Evolutionary conservation across 805 yeast species (phyloP).

Genomic region (Candida berthetii): DNA sequence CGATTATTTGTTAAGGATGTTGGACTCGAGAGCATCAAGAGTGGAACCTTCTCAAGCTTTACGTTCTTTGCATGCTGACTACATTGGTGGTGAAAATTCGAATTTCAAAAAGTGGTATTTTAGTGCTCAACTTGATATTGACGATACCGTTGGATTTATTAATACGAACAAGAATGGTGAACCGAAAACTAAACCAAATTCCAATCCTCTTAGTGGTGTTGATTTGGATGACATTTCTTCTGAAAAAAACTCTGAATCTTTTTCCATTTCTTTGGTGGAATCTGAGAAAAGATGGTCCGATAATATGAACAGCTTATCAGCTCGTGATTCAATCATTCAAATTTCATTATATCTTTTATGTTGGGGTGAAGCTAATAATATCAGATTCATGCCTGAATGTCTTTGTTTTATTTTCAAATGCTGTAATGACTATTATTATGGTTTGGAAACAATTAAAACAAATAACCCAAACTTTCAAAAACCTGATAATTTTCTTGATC

Average conservation of each 20-base stretch:
- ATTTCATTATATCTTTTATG: constrained; percentile 63
- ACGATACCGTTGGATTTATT: constrained; percentile 37
- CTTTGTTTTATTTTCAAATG: constrained; percentile 80
- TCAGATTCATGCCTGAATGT: constrained; percentile 87
- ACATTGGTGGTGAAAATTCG: constrained; percentile 64
- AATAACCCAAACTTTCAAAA: constrained; percentile 21
- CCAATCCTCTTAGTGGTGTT: background rate
- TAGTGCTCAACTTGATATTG: constrained; percentile 63
- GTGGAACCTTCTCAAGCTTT: constrained; percentile 52
- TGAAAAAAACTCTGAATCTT: background rate
- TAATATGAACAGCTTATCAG: constrained; percentile 42
- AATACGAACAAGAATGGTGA: constrained; percentile 21
- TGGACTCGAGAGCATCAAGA: constrained; percentile 67
- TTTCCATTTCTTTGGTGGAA: constrained; percentile 25
- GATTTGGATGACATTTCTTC: background rate
- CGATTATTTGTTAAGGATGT: constrained; percentile 53
- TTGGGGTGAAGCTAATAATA: constrained; percentile 90
- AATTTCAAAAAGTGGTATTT: constrained; percentile 75
- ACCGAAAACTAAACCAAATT: constrained; percentile 7
- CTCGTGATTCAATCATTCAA: constrained; percentile 55
- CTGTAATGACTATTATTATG: constrained; percentile 60
- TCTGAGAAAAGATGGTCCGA: constrained; percentile 45
- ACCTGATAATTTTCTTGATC: constrained; percentile 47
- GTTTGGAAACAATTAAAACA: constrained; percentile 31
- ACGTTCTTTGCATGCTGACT: constrained; percentile 61